Evolutionary conservation across 495 filamentous ascomycete genomes (phyloP), one percentile per base, ranked within the genome.

Genomic region (Penicillium manginii): DNA sequence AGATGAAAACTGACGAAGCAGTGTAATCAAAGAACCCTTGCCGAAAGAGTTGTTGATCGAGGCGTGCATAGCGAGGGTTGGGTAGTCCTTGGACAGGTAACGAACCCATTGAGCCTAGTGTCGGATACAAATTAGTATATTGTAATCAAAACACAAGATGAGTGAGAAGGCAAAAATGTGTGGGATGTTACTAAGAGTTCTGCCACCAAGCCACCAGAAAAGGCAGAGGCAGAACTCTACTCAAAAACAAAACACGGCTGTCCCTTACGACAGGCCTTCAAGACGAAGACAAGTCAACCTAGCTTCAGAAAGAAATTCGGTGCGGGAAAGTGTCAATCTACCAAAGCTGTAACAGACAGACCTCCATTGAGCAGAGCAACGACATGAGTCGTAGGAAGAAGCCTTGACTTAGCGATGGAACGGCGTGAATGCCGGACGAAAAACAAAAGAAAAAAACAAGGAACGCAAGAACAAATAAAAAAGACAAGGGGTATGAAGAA

Each of bases 171-270:
- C 49, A 65, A 55, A 61, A 64, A 90, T 98, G 93, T 98, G 84
- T 96, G 93, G 89, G 88, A 89, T 91, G 88, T 90, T 88, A 96
- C 93, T 98, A 98, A 96, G 94, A 97, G 88, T 77, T 84, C 83
- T 82, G 81, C 87, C 85, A 93, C 79, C 59, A 71, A 68, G 70
- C 70, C 63, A 68, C 72, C 71, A 71, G 56, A 67, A 70, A 62
- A 68, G 71, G 76, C 64, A 72, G 76, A 73, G 78, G 66, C 67
- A 83, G 84, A 80, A 73, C 86, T 96, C 92, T 92, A 96, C 92
- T 96, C 91, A 88, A 69, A 86, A 86, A 88, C 86, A 87, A 86
- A 82, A 83, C 84, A 88, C 81, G 78, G 77, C 73, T 75, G 74
- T 77, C 78, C 81, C 84, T 72, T 75, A 66, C 73, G 84, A 85